Conservation (phyloP, 2,329 filamentous ascomycete species). For the Ophiostoma ulmi region DNA sequence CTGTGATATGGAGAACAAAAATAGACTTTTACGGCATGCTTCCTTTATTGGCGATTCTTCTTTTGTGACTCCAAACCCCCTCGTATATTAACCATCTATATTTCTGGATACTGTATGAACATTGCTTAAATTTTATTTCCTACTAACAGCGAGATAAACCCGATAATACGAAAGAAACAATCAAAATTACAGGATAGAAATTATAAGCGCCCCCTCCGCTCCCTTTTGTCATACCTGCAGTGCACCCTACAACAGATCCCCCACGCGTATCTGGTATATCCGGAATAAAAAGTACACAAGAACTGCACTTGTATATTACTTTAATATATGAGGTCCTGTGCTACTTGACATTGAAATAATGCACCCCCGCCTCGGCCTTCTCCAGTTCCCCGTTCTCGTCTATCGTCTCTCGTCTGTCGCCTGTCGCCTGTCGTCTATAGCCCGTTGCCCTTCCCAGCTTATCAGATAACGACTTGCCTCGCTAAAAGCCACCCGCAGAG, state of each 20-base stretch:
- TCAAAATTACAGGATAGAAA: background rate
- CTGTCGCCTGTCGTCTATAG: too few relatives aligned
- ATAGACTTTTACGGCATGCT: background rate
- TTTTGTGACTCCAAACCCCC: background rate
- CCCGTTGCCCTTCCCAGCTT: background rate
- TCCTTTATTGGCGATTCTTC: background rate
- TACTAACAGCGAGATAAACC: too few relatives aligned
- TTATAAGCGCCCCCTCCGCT: background rate
- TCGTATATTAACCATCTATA: background rate
- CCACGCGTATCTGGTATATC: constrained; percentile 1
- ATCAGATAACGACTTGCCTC: background rate
- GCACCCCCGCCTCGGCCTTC: background rate
- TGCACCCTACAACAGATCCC: background rate
- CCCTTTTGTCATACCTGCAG: background rate
- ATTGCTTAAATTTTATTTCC: too few relatives aligned
- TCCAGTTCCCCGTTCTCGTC: background rate
- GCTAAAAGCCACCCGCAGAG: background rate
- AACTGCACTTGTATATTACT: background rate
- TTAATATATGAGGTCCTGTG: background rate
- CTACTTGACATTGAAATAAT: background rate
- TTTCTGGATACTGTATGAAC: too few relatives aligned
- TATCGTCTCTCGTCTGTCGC: background rate
- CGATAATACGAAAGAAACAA: background rate
- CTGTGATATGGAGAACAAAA: background rate
- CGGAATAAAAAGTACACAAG: background rate